These are phyloP conservation scores for Phytopythium cucurbitacearum DNA, from an alignment of 352 stramenopile species.

Conservation along the genomic window DNA sequence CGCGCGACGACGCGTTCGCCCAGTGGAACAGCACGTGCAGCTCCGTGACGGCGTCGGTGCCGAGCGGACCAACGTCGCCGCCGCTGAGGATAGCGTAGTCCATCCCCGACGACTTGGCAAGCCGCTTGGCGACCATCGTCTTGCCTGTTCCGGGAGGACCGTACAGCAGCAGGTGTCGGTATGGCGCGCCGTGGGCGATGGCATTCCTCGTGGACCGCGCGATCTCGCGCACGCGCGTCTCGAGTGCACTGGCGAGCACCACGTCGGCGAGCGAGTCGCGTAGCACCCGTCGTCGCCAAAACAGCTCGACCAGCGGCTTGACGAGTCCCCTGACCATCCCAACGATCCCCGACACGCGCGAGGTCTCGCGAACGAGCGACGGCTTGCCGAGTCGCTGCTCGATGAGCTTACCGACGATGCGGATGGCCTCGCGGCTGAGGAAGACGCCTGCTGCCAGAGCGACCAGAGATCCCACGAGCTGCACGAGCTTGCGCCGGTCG, in stretches of 20 bases:
- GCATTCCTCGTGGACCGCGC: slow-evolving; percentile 58
- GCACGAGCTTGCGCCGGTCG: slow-evolving; percentile 49
- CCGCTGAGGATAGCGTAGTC: slow-evolving; percentile 85
- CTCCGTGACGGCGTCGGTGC: slow-evolving; percentile 70
- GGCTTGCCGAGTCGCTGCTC: slow-evolving; percentile 68
- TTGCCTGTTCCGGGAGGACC: slow-evolving; percentile 83
- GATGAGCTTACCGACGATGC: slow-evolving; percentile 51
- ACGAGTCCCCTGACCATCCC: slow-evolving; percentile 32
- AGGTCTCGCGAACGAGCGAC: slow-evolving; percentile 69
- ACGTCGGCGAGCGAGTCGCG: slow-evolving; percentile 37
- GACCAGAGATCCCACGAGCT: slow-evolving; percentile 58
- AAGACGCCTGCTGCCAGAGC: slow-evolving; percentile 54
- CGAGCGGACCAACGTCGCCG: slow-evolving; percentile 79
- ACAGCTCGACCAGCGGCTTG: not conserved
- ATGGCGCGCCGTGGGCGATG: slow-evolving; percentile 57
- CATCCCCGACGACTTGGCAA: slow-evolving; percentile 62
- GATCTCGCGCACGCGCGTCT: slow-evolving; percentile 63
- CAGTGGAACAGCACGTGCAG: slow-evolving; percentile 81
- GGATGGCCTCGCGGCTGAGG: slow-evolving; percentile 54
- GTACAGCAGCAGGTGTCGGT: slow-evolving; percentile 83
- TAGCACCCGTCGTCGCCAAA: not conserved
- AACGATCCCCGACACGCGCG: slow-evolving; percentile 35
- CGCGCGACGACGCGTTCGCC: slow-evolving; percentile 65
- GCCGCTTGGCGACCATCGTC: slow-evolving; percentile 82
- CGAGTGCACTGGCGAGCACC: slow-evolving; percentile 41